Base-by-base conservation (phyloP, 805 yeast species). In the Metschnikowia gelsemii region DNA sequence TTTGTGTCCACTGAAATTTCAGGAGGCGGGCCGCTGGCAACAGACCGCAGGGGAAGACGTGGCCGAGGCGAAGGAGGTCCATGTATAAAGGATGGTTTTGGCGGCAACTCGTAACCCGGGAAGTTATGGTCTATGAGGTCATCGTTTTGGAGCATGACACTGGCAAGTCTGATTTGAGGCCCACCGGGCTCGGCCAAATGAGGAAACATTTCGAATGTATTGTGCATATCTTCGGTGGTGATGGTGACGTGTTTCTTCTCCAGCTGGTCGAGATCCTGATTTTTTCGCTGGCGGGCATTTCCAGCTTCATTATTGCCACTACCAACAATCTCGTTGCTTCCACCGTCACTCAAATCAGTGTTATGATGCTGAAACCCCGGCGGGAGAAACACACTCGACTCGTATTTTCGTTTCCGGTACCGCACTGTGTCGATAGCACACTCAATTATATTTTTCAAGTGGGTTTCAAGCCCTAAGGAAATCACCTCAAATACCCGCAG, bases 391-490 rank as follows among this genome's bases (percentile, higher is more conserved):
- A 64, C 70, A 47, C 64, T 63, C 40, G 58, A 57, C 35, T 64
- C 62, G 55, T 67, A 66, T 43, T 72, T 75, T 33, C 70, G 67
- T 49, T 73, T 75, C 36, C 89, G 66, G 53, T 79, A 80, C 46
- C 82, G 75, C 5, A 83, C 84, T 2, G 81, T 75, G 55, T 86
- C 95, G 32, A 87, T 75, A 2, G 88, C 79, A 49, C 79, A 77
- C 54, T 87, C 93, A 5, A 91, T 63, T 8, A 90, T 68, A 45
- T 79, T 78, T 53, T 83, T 85, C 49, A 93, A 63, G 63, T 89
- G 91, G 24, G 76, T 71, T 56, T 91, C 97, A 31, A 93, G 66
- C 0, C 96, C 97, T n/a, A 85, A 62, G 17, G 81, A 68, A 48
- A 90, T 59, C 14, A 93, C 67, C 41, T 89, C 95, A n/a, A 86